Evolutionary conservation across 1,284 basidiomycete genomes (phyloP).

Genomic region (Laetiporus sulphureus): DNA sequence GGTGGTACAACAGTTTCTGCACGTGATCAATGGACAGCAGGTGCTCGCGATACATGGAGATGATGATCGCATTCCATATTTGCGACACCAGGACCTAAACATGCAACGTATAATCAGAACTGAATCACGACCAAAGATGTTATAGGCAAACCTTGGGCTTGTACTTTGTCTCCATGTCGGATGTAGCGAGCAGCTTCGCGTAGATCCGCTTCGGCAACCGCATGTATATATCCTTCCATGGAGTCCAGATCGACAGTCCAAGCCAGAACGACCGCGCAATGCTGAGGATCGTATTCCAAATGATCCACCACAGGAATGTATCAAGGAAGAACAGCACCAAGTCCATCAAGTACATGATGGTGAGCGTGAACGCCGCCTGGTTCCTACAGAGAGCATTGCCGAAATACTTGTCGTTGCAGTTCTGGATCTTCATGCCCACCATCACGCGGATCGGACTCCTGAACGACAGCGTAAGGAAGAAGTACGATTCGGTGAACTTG

Average conservation of each 20-base stretch:
- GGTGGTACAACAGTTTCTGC: constrained; percentile 91
- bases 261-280: constrained; percentile 87
- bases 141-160: constrained; percentile 84
- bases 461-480: constrained; percentile 93
- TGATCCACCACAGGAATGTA: constrained; percentile 96
- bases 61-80: constrained; percentile 98
- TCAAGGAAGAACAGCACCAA: constrained; percentile 92
- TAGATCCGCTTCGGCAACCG: constrained; percentile 93
- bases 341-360: constrained; percentile 98
- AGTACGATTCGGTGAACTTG: constrained; percentile 93
- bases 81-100: constrained; percentile 94
- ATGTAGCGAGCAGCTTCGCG: constrained; percentile 85
- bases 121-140: no score
- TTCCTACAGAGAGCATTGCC: constrained; percentile 78
- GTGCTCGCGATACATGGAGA: constrained; percentile 99
- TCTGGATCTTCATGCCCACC: constrained; percentile 89
- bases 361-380: constrained; percentile 86
- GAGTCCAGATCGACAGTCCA: constrained; percentile 94
- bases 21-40: constrained; percentile 94
- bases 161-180: constrained; percentile 94
- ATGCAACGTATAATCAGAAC: no score
- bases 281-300: constrained; percentile 94
- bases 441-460: constrained; percentile 84
- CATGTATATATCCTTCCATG: constrained; percentile 93
- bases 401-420: constrained; percentile 80